Evolutionary conservation across 83 land plant genomes (phyloP).

Genomic region (Larix sibirica): DNA sequence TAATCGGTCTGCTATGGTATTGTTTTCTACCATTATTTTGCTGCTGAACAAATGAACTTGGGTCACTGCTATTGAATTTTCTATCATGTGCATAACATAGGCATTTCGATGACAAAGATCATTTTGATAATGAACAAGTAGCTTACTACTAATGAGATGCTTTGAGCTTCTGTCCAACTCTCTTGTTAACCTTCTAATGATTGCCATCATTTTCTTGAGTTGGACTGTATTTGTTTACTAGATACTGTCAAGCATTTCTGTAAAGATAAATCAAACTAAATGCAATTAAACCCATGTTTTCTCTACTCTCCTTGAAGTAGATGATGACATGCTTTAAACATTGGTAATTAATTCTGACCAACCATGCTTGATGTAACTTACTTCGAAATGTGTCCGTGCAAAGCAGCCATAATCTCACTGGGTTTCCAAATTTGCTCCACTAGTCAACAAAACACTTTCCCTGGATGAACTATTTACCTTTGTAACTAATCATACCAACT

Average conservation of each 20-base stretch:
- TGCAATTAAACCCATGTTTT: no score
- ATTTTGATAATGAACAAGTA: not conserved
- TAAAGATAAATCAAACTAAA: no score
- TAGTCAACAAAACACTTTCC: not conserved
- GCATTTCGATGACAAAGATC: not conserved
- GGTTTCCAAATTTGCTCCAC: no score
- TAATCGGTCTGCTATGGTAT: not conserved
- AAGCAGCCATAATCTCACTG: no score
- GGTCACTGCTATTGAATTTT: not conserved
- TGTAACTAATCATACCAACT: not conserved
- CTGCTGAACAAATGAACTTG: conserved; percentile 5
- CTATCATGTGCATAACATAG: not conserved
- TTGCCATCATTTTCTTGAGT: not conserved
- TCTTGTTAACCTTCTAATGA: not conserved
- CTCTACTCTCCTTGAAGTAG: no score
- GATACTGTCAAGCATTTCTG: no score
- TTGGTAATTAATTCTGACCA: no score
- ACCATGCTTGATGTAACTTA: no score
- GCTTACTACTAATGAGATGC: not conserved
- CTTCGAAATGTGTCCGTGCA: no score
- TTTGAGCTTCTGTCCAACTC: not conserved
- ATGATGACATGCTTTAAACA: no score
- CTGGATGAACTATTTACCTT: not conserved
- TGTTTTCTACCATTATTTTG: not conserved
- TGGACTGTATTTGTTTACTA: not conserved